Evolutionary conservation across 371 early-diverging fungal genomes (phyloP).

Genomic region (Lichtheimia hyalospora): DNA sequence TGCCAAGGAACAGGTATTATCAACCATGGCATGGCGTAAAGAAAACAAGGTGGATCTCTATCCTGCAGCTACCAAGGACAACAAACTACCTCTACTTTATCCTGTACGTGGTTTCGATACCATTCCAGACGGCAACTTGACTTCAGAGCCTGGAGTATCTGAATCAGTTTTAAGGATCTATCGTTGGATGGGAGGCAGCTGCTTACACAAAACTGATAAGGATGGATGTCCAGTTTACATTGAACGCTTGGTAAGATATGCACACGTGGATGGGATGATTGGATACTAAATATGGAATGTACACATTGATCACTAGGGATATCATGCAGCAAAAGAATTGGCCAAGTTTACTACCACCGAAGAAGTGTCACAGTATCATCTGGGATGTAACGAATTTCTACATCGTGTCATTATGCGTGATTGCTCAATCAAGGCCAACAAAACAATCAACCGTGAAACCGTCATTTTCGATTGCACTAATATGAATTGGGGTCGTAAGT

Average conservation of each 20-base stretch:
- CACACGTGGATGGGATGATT: neutral
- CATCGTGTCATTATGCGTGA: conserved; percentile 71
- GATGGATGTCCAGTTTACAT: conserved; percentile 81
- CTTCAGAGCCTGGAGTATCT: conserved; percentile 60
- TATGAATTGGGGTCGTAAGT: conserved; percentile 72
- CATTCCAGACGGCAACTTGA: conserved; percentile 70
- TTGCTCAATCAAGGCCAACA: conserved; percentile 66
- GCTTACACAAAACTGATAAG: conserved; percentile 81
- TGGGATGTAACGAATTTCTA: conserved; percentile 78
- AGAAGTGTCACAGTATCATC: conserved; percentile 72
- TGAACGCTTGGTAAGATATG: conserved; percentile 64
- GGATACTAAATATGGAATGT: neutral
- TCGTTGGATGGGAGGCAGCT: conserved; percentile 77
- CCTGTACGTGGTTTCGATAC: conserved; percentile 70
- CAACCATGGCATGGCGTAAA: conserved; percentile 72
- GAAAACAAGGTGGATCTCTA: conserved; percentile 65
- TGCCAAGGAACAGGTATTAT: conserved; percentile 67
- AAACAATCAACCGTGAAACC: conserved; percentile 71
- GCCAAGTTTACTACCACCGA: conserved; percentile 63
- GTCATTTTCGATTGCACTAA: conserved; percentile 86
- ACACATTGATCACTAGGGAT: conserved; percentile 43
- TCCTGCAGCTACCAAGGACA: conserved; percentile 64
- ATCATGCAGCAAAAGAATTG: conserved; percentile 73
- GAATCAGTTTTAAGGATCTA: conserved; percentile 68
- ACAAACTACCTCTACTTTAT: conserved; percentile 69